Evolutionary conservation across 768 basidiomycete species (phyloP), one percentile per base, ranked within the genome.

Genomic region (Amanita rubescens): DNA sequence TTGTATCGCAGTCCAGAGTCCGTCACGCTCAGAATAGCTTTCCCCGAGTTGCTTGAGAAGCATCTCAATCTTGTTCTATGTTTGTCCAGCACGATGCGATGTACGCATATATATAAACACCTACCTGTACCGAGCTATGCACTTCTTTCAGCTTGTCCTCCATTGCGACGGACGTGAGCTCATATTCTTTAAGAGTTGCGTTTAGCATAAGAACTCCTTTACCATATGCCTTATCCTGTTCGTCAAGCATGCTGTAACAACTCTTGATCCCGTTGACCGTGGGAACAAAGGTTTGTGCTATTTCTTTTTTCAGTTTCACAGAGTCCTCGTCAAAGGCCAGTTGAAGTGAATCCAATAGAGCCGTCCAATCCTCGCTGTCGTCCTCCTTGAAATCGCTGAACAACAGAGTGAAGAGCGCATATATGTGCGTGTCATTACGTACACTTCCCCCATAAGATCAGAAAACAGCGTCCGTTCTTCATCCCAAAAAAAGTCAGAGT

Each of bases 171-270:
- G 69, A 66, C 15, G 72, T 60, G 0, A 63, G 59, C 61, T 88
- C 86, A 46, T 77, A 65, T 10, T 69, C 69, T 60, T 78, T 80
- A 63, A 80, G 76, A 19, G 74, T 77, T 15, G 74, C 72, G 61
- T 85, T 77, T 66, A 85, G 79, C 5, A 67, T 63, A 10, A 79
- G 63, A 33, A 85, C 62, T 6, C 79, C 82, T 49, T 66, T 67
- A 0, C 63, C 67, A 53, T 67, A 75, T 1, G 58, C 57, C 11
- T 59, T 54, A 60, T 78, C 77, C 41, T 68, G 65, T 2, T 68
- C 63, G 32, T 72, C 66, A 20, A 78, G 59, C 58, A 61, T 47
- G 49, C 65, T 60, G 66, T 74, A 74, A 8, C 66, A 64, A 11
- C 65, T 59, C 49, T 69, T 75, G 55, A 83, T 71, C 57, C 72